A percentile compares a stretch with the other conserved stretches of the same genome.
Evolutionary conservation across 2,329 filamentous ascomycete genomes (phyloP).

Genomic region (Teratosphaeria destructans): DNA sequence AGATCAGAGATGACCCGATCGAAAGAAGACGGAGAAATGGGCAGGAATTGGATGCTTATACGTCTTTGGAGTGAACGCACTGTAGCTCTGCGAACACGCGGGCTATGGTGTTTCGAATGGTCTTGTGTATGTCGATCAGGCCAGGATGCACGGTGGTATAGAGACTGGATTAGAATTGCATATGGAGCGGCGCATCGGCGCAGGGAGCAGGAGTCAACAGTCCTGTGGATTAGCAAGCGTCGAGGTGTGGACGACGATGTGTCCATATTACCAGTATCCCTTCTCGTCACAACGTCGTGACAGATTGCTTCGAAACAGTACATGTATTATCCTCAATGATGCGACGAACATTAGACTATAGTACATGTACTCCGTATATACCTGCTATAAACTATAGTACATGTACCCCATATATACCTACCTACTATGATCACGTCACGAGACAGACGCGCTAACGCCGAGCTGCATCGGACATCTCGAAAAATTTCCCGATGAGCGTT

Average conservation of each 20-base stretch:
- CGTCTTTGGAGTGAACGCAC: conserved; percentile 51
- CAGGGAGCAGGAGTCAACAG: not conserved
- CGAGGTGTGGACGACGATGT: not conserved
- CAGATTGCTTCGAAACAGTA: not conserved
- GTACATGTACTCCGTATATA: not conserved
- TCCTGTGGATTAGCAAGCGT: not conserved
- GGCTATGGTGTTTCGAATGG: not conserved
- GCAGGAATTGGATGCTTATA: conserved; percentile 53
- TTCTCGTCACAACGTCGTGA: not conserved
- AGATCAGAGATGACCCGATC: conserved; percentile 59
- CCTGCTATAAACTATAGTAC: too few relatives aligned
- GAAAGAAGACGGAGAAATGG: conserved; percentile 42
- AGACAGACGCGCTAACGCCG: not conserved
- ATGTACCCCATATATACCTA: too few relatives aligned
- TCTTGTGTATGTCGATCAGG: not conserved
- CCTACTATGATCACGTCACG: not conserved
- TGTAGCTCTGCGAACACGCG: not conserved
- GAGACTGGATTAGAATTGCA: not conserved
- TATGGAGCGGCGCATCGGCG: not conserved
- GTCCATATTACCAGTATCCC: not conserved
- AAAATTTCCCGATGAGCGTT: not conserved
- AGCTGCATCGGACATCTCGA: not conserved
- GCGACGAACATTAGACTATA: not conserved
- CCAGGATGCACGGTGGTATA: not conserved
- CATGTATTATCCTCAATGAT: not conserved